Evolutionary conservation across 2,329 filamentous ascomycete genomes (phyloP), one percentile per base, ranked within the genome.

Genomic region (Aspergillus japonicus): DNA sequence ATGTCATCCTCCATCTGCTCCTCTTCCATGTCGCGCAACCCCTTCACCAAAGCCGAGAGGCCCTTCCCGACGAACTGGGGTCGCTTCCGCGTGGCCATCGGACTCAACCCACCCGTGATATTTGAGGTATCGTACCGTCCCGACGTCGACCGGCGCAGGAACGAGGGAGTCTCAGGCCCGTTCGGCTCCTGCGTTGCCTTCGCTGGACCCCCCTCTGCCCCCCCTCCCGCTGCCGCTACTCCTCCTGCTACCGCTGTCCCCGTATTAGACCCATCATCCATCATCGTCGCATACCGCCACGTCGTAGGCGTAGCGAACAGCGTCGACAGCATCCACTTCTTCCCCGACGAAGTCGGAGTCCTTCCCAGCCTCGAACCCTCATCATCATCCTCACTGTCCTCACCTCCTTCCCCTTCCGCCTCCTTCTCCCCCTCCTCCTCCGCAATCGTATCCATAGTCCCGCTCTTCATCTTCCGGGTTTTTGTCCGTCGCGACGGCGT

Each of bases 281-380:
- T 73, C 64, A 76, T 75, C 4, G 72, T 68, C 1, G 75, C 72
- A 63, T 77, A 81, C 47, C 77, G 75, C 64, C 75, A 69, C 0
- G 77, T 77, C 3, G 76, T 80, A 1, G 79, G 79, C 0, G 78
- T 80, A 12, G 77, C 77, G 59, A 80, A 80, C 39, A 80, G 72
- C 50, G 76, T 77, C 11, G 77, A 75, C 14, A 81, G 71, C 63
- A 77, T 77, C 57, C 78, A 78, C 57, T 75, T 77, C 60, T 78
- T 79, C 10, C 76, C 76, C 11, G 77, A 75, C 12, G 77, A 80
- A 3, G 72, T 73, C 2, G 78, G 78, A 0, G 78, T 80, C 6
- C 77, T 72, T 5, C 66, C 68, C 33, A 65, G 54, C 39, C 71
- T 62, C 2, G 64, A 63, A 24, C 59, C 66, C 21, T 68, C 66